Percentiles rank a stretch among this genome's conserved stretches.
These are phyloP conservation scores for Nitzschia putrida DNA, from an alignment of 108 stramenopile species.

Conservation along the genomic window DNA sequence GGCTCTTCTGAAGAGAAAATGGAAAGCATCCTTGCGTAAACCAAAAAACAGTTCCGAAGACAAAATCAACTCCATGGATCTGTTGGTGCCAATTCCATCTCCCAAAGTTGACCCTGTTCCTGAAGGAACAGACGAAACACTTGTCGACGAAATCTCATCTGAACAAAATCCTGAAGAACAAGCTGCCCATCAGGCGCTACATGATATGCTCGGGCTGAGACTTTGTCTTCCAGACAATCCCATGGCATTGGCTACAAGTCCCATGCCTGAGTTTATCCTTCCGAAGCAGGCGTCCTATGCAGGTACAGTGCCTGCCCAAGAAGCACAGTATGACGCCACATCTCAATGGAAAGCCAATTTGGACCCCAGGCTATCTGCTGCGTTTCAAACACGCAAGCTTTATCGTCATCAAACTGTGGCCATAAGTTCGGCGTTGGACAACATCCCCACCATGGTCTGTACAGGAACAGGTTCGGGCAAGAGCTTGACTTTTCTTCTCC, in stretches of 20 bases:
- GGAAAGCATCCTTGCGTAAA: background rate
- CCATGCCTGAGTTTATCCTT: constrained; percentile 30
- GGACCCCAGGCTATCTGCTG: constrained; percentile 33
- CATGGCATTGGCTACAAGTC: background rate
- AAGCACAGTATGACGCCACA: constrained; percentile 38
- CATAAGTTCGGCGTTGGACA: constrained; percentile 64
- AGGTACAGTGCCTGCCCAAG: constrained; percentile 63
- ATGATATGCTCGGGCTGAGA: constrained; percentile 27
- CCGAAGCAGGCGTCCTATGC: constrained; percentile 64
- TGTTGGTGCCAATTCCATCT: no score
- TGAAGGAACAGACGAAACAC: no score
- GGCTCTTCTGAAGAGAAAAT: constrained; percentile 53
- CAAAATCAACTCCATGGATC: no score
- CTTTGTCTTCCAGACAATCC: background rate
- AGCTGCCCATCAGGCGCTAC: constrained; percentile 14
- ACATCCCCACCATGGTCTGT: constrained; percentile 72
- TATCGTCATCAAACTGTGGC: constrained; percentile 86
- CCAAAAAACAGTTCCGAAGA: no score
- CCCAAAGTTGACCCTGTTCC: no score
- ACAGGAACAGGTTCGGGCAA: constrained; percentile 92
- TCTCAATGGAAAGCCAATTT: background rate
- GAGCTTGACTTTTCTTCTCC: constrained; percentile 82
- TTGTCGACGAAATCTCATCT: background rate
- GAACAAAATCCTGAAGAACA: constrained; percentile 6
- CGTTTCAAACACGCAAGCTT: constrained; percentile 18